These are phyloP conservation scores for Neonectria neomacrospora DNA, from an alignment of 2,329 filamentous ascomycete species.

Conservation along the genomic window DNA sequence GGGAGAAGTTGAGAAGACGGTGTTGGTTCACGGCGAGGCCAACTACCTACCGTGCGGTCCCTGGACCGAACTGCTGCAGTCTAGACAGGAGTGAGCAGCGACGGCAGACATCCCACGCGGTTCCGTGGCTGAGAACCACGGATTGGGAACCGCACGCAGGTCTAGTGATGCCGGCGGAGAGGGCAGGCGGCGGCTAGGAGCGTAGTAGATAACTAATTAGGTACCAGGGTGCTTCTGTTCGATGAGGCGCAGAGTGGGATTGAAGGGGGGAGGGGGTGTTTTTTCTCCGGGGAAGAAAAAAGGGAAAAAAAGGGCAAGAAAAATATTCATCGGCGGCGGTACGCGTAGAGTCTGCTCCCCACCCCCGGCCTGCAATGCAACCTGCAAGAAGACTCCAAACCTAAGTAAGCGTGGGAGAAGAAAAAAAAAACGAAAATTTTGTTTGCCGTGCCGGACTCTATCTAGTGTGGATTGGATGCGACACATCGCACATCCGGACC, in stretches of 20 bases:
- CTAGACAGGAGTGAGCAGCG: not conserved
- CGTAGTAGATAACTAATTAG: not conserved
- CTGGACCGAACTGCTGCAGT: not conserved
- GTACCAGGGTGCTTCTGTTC: not conserved
- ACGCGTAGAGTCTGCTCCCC: not conserved
- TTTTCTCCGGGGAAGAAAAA: too few relatives aligned
- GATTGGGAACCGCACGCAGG: not conserved
- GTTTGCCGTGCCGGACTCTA: not conserved
- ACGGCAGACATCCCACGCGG: not conserved
- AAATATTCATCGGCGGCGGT: not conserved
- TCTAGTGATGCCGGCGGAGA: constrained; percentile 10
- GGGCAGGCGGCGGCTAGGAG: not conserved
- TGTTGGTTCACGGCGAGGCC: constrained; percentile 15
- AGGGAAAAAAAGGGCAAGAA: not conserved
- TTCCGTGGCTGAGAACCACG: not conserved
- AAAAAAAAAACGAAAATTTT: not conserved
- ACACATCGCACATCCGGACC: not conserved
- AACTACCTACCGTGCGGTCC: not conserved
- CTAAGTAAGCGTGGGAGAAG: not conserved
- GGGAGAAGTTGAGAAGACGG: not conserved
- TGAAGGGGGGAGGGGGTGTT: too few relatives aligned
- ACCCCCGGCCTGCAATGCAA: not conserved
- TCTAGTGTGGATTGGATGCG: not conserved
- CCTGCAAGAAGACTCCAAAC: not conserved
- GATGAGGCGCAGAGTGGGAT: not conserved